These are phyloP conservation scores for Colletotrichum cereale DNA, from an alignment of 2,329 filamentous ascomycete species.

Conservation along the genomic window DNA sequence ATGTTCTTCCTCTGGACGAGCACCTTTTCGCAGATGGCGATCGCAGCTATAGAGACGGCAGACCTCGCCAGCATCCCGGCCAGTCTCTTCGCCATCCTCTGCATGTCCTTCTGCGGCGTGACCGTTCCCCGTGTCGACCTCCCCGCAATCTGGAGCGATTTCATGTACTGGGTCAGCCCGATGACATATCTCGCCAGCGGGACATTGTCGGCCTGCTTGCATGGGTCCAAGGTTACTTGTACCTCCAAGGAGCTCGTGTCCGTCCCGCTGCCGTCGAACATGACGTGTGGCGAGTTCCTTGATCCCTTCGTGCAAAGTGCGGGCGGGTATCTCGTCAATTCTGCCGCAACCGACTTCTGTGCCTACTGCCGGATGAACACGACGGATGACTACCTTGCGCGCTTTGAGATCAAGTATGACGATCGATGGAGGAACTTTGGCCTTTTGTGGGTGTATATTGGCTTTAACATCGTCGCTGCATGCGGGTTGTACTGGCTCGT, in stretches of 20 bases:
- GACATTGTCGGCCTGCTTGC: constrained; percentile 46
- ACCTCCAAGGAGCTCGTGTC: constrained; percentile 38
- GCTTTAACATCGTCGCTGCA: constrained; percentile 64
- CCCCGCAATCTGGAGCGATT: constrained; percentile 41
- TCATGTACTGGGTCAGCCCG: constrained; percentile 43
- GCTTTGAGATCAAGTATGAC: constrained; percentile 58
- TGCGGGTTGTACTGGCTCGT: constrained; percentile 61
- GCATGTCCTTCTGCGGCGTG: constrained; percentile 42
- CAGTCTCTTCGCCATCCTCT: constrained; percentile 38
- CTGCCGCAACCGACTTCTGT: constrained; percentile 56
- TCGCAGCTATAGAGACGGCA: constrained; percentile 36
- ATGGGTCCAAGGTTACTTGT: constrained; percentile 38
- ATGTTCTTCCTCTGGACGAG: constrained; percentile 40
- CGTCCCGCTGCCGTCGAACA: constrained; percentile 33
- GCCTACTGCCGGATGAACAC: constrained; percentile 55
- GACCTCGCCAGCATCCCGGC: constrained; percentile 38
- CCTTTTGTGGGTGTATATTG: constrained; percentile 65
- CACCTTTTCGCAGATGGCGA: constrained; percentile 41
- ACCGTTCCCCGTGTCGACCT: constrained; percentile 35
- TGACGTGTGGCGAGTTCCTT: constrained; percentile 40
- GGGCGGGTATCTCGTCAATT: constrained; percentile 37
- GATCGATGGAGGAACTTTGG: constrained; percentile 66
- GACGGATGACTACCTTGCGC: constrained; percentile 54
- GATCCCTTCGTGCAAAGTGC: constrained; percentile 30
- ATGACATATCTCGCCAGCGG: constrained; percentile 49